Base-by-base conservation (phyloP, 179 eudicot species). In the Beta macrorhiza region DNA sequence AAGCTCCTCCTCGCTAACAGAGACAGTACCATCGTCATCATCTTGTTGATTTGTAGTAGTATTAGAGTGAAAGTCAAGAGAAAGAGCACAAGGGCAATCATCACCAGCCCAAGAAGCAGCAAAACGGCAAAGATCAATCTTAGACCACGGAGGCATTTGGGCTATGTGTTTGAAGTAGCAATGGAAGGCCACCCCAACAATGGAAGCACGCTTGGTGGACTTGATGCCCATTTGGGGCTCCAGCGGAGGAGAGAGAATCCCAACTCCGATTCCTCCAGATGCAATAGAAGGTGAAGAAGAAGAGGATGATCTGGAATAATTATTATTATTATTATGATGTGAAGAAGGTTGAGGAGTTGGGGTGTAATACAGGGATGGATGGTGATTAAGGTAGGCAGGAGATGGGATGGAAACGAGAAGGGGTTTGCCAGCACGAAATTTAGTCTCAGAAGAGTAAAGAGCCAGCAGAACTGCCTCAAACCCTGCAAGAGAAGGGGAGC, bases 141-240 rank as follows among this genome's bases (percentile, higher is more conserved):
- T 94, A 1, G 98, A 93, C 97, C 98, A 93, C 19, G 83, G 75
- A 0, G 98, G 97, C 97, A 94, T 94, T 25, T 87, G 94, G 9
- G 98, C 89, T 62, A 95, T 91, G 83, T 91, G 88, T 61, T 89
- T 88, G 63, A 90, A 92, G 77, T 84, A 95, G 80, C 90, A 95
- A 79, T 93, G 91, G 0, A 95, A 82, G 3, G 92, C 92, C 4
- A 92, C 92, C 0, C 98, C 99, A 0, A 95, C 92, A 51, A 95
- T 93, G 57, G 87, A 87, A 12, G 91, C 92, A 12, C 99, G 89
- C 68, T 93, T 95, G n/a, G 98, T 95, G 1, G 98, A 95, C 70
- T 93, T 93, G 37, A 95, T 91, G 0, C 95, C 97, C 0, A 84
- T 86, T 64, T 93, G 97, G 10, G 93, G 97, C 88, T 95, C 98